Percentiles rank a stretch among this genome's conserved stretches.
Conservation (phyloP, 805 yeast species). For the Candida sithepensis region DNA sequence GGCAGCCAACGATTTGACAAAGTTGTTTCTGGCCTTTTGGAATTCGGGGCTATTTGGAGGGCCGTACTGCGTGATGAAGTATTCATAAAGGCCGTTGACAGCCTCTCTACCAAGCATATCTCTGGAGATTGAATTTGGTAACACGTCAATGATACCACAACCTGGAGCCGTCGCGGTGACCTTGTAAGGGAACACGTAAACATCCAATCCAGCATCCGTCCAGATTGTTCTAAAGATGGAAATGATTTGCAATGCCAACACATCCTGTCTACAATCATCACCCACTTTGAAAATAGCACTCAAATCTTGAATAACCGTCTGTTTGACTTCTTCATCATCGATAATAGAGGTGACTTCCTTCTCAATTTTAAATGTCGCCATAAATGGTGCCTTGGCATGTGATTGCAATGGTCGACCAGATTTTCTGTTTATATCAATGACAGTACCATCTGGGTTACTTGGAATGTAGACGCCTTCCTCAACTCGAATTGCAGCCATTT, state of each 20-base stretch:
- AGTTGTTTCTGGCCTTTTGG: slow-evolving; percentile 88
- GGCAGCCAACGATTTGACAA: slow-evolving; percentile 91
- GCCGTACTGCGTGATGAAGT: slow-evolving; percentile 88
- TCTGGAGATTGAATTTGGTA: slow-evolving; percentile 91
- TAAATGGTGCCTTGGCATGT: slow-evolving; percentile 97
- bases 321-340: slow-evolving; percentile 31
- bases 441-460: slow-evolving; percentile 93
- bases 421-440: slow-evolving; percentile 84
- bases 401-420: slow-evolving; percentile 95
- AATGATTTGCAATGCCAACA: slow-evolving; percentile 85
- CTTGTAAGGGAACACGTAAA: slow-evolving; percentile 87
- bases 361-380: slow-evolving; percentile 90
- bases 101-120: slow-evolving; percentile 99
- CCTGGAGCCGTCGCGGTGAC: slow-evolving; percentile 99
- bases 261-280: slow-evolving; percentile 98
- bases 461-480: slow-evolving; percentile 88
- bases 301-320: slow-evolving; percentile 41
- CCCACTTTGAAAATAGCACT: slow-evolving; percentile 98
- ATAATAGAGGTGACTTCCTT: slow-evolving; percentile 49
- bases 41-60: slow-evolving; percentile 88
- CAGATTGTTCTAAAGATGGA: slow-evolving; percentile 90
- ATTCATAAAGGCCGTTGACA: slow-evolving; percentile 92
- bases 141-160: slow-evolving; percentile 96
- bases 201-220: slow-evolving; percentile 82
- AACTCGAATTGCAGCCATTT: slow-evolving; percentile 74